These are phyloP conservation scores for Anacardium occidentale DNA, from an alignment of 345 rosid genomes.

Conservation along the genomic window DNA sequence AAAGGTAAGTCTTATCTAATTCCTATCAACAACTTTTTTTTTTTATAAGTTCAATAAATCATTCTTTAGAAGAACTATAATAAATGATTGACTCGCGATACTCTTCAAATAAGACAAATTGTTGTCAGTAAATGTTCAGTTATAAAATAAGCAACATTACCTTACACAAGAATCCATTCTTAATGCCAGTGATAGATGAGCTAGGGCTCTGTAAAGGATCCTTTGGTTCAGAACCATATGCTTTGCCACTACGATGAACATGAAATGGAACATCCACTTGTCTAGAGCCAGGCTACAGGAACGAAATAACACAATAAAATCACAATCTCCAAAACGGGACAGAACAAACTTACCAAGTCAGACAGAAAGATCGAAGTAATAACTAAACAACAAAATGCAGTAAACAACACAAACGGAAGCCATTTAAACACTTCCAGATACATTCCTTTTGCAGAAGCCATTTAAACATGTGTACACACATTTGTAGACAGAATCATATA, in stretches of 20 bases:
- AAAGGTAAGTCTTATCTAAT: background rate
- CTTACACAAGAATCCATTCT: constrained; percentile 45
- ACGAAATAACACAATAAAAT: constrained; percentile 10
- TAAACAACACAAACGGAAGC: background rate
- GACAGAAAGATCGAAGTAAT: background rate
- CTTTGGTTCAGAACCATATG: constrained; percentile 34
- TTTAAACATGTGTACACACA: constrained; percentile 1
- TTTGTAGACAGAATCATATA: constrained; percentile 9
- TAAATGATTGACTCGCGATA: background rate
- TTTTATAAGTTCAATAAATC: too few species aligned
- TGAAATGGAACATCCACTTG: constrained; percentile 37
- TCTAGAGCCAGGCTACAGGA: constrained; percentile 40
- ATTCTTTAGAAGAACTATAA: too few species aligned
- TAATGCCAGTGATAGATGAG: constrained; percentile 35
- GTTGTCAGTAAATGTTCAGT: constrained; percentile 7
- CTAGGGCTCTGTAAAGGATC: constrained; percentile 46
- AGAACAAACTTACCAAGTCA: background rate
- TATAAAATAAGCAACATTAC: constrained; percentile 29
- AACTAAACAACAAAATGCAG: background rate
- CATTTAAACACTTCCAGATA: constrained; percentile 4
- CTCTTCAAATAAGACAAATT: constrained; percentile 9
- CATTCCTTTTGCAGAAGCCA: background rate
- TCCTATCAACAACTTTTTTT: background rate
- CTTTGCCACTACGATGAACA: constrained; percentile 33
- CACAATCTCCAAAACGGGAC: constrained; percentile 2